Percentiles rank a stretch among this genome's conserved stretches.
These are phyloP conservation scores for Aspergillus indologenus DNA, from an alignment of 495 filamentous ascomycete species.

Conservation along the genomic window DNA sequence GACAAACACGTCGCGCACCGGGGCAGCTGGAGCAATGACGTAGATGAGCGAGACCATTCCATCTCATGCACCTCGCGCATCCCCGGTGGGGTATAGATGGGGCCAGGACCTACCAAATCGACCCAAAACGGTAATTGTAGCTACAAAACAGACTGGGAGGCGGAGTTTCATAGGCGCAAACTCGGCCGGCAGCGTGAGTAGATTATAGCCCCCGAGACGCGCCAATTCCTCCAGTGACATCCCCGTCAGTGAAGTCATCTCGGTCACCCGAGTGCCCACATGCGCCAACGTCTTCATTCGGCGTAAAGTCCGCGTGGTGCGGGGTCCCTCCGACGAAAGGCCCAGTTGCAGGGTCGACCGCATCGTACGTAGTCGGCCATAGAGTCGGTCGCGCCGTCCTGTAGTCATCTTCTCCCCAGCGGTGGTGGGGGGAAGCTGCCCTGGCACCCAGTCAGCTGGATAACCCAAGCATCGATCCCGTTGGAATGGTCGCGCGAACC, in stretches of 20 bases:
- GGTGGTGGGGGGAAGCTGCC: neutral
- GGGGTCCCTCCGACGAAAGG: conserved; percentile 41
- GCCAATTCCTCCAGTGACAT: conserved; percentile 62
- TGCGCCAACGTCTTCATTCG: conserved; percentile 38
- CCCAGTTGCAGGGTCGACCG: conserved; percentile 32
- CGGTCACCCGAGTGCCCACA: conserved; percentile 30
- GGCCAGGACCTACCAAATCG: conserved; percentile 55
- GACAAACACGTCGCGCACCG: conserved; percentile 31
- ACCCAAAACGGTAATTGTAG: conserved; percentile 62
- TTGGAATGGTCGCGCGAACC: neutral
- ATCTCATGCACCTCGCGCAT: neutral
- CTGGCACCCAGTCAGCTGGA: conserved; percentile 3
- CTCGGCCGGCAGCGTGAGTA: conserved; percentile 62
- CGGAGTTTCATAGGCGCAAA: conserved; percentile 61
- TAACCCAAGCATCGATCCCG: neutral
- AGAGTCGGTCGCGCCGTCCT: conserved; percentile 22
- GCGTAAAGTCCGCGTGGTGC: conserved; percentile 48
- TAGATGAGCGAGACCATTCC: neutral
- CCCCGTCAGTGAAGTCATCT: conserved; percentile 57
- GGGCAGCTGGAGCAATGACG: conserved; percentile 18
- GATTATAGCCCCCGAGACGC: conserved; percentile 69
- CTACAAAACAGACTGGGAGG: conserved; percentile 73
- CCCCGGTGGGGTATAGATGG: neutral
- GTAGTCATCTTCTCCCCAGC: conserved; percentile 8
- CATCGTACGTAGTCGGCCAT: conserved; percentile 33